A percentile compares a stretch with the other conserved stretches of the same genome.
phyloP scores from a whole-genome alignment of 768 basidiomycete species.

The Lactarius vividus region DNA sequence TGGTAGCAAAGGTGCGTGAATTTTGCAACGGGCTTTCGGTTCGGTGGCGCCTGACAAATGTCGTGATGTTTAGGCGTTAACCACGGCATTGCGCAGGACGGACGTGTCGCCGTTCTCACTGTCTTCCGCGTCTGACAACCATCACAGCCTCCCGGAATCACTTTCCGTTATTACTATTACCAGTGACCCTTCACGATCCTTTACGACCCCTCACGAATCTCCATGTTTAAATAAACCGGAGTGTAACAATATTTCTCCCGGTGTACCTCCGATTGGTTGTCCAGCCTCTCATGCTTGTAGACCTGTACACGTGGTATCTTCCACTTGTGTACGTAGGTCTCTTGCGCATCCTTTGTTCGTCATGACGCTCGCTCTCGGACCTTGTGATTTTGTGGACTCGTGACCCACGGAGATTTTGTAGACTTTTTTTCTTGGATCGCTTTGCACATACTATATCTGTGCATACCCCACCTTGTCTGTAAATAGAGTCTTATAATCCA shows the following conservation, averaged over 20 bases:
- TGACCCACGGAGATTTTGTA: neutral
- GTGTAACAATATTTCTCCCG: neutral
- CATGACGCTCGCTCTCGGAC: neutral
- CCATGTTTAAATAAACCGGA: neutral
- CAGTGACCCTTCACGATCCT: neutral
- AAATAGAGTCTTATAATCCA: neutral
- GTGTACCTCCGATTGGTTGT: neutral
- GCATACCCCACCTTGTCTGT: neutral
- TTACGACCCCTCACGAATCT: neutral
- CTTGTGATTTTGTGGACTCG: neutral
- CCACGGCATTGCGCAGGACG: conserved; percentile 80
- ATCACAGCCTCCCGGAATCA: neutral
- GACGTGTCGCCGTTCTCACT: conserved; percentile 74
- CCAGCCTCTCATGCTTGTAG: neutral
- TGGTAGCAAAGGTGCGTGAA: conserved; percentile 58
- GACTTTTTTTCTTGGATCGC: neutral
- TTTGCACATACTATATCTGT: conserved; percentile 12
- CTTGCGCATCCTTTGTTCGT: neutral
- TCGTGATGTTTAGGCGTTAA: conserved; percentile 55
- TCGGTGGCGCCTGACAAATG: neutral
- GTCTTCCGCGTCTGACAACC: conserved; percentile 45
- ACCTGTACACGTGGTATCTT: neutral
- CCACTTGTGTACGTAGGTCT: neutral
- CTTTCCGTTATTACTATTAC: neutral
- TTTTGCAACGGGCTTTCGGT: neutral